phyloP scores from a whole-genome alignment of 2,329 filamentous ascomycete species.

The Neocucurbitaria cava region DNA sequence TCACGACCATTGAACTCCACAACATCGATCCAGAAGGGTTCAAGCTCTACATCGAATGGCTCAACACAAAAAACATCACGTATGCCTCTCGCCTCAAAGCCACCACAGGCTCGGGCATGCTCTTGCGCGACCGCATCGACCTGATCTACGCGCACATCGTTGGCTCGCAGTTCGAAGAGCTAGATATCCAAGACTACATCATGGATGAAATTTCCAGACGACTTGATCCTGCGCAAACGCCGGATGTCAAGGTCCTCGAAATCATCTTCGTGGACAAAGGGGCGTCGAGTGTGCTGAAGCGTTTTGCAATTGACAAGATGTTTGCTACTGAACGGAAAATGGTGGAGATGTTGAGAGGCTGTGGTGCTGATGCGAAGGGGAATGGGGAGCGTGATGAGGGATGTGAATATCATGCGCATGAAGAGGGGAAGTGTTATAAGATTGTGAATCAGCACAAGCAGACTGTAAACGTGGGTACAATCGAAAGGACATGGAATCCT shows the following conservation, averaged over 20 bases:
- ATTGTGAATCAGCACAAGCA: not conserved
- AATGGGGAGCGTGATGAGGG: not conserved
- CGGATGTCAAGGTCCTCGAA: constrained; percentile 10
- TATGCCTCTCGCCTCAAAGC: not conserved
- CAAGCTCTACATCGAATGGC: constrained; percentile 19
- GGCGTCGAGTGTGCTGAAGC: not conserved
- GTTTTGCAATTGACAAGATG: constrained; percentile 15
- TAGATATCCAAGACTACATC: constrained; percentile 19
- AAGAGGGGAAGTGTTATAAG: constrained; percentile 8
- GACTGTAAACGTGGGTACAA: no score
- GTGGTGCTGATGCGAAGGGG: not conserved
- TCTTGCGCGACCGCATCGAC: constrained; percentile 15
- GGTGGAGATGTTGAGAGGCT: constrained; percentile 13
- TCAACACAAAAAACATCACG: not conserved
- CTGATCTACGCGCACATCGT: constrained; percentile 26
- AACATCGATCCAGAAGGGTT: constrained; percentile 19
- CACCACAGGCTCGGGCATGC: not conserved
- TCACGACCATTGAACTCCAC: constrained; percentile 2
- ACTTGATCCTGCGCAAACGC: constrained; percentile 8
- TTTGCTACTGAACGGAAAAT: constrained; percentile 15
- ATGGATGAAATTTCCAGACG: constrained; percentile 8
- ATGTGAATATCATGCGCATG: constrained; percentile 19
- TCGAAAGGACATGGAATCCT: not conserved
- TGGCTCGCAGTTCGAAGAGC: constrained; percentile 14
- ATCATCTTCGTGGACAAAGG: constrained; percentile 12